phyloP scores from a whole-genome alignment of 208 protist species.

The Trypanosomatidae sp. region DNA sequence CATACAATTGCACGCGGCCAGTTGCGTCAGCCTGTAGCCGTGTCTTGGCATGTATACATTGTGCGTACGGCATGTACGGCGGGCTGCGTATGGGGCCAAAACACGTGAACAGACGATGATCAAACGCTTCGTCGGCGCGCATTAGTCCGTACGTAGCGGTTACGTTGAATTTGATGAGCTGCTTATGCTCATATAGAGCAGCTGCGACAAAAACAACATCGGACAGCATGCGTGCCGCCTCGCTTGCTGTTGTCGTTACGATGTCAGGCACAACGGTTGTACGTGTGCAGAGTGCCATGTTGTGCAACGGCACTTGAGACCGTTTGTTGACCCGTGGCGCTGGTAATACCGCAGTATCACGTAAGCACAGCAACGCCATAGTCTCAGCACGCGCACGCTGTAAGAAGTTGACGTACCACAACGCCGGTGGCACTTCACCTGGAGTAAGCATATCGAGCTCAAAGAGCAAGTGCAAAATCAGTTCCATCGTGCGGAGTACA shows the following conservation, averaged over 20 bases:
- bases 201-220: slow-evolving; percentile 52
- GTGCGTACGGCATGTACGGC: slow-evolving; percentile 41
- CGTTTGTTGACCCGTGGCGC: slow-evolving; percentile 67
- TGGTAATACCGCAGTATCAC: slow-evolving; percentile 33
- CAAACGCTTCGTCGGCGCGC: slow-evolving; percentile 51
- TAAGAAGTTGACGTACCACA: slow-evolving; percentile 69
- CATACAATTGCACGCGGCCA: slow-evolving; percentile 22
- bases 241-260: slow-evolving; percentile 21
- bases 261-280: slow-evolving; percentile 16
- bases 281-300: slow-evolving; percentile 62
- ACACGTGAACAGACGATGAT: slow-evolving; percentile 63
- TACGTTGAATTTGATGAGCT: slow-evolving; percentile 44
- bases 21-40: slow-evolving; percentile 12
- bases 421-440: slow-evolving; percentile 52
- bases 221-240: slow-evolving; percentile 42
- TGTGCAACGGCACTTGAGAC: slow-evolving; percentile 57
- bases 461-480: slow-evolving; percentile 43
- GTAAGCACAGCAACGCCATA: slow-evolving; percentile 28
- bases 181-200: slow-evolving; percentile 58
- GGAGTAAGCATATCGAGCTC: slow-evolving; percentile 65
- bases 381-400: slow-evolving; percentile 58
- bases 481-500: slow-evolving; percentile 54
- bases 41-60: slow-evolving; percentile 41
- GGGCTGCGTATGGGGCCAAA: slow-evolving; percentile 54
- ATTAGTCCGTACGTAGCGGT: slow-evolving; percentile 35